Percentiles rank a stretch among this genome's conserved stretches.
Conservation (phyloP, 257 asterid genomes). For the Petunia secreta region DNA sequence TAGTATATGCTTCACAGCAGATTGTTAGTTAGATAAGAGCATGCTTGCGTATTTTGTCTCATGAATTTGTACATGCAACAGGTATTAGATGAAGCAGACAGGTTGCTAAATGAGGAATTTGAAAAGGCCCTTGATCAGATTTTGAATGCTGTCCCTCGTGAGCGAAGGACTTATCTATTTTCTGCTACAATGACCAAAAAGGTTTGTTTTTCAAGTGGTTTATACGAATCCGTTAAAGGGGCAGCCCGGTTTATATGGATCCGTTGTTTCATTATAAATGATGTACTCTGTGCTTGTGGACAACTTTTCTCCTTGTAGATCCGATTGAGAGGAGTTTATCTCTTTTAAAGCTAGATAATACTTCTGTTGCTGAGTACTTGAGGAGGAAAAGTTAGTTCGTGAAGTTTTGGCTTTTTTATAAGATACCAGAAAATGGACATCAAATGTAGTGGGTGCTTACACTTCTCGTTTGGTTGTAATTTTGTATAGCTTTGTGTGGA, state of each 20-base stretch:
- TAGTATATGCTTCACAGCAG: not conserved
- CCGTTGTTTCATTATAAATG: not conserved
- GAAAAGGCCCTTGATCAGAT: constrained; percentile 80
- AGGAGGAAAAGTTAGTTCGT: not conserved
- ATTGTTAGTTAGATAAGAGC: constrained; percentile 16
- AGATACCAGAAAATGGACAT: constrained; percentile 7
- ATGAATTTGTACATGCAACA: constrained; percentile 32
- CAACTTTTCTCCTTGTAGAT: constrained; percentile 15
- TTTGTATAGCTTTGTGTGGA: no score
- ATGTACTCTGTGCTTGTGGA: not conserved
- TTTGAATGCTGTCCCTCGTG: constrained; percentile 76
- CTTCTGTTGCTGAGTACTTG: not conserved
- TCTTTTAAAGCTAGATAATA: not conserved
- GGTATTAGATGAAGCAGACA: constrained; percentile 97
- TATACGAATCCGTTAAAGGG: not conserved
- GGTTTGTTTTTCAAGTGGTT: constrained; percentile 42
- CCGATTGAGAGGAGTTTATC: not conserved
- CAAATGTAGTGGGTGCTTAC: no score
- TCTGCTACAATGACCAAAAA: constrained; percentile 98
- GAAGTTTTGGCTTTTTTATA: not conserved
- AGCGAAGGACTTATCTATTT: constrained; percentile 82
- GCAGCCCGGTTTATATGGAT: not conserved
- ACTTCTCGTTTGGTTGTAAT: no score
- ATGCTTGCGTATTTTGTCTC: not conserved
- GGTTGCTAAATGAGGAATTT: constrained; percentile 87